Percentiles rank a stretch among this genome's conserved stretches.
Evolutionary conservation across 2,329 filamentous ascomycete species (phyloP).

Genomic region (Dothidotthia symphoricarpi): DNA sequence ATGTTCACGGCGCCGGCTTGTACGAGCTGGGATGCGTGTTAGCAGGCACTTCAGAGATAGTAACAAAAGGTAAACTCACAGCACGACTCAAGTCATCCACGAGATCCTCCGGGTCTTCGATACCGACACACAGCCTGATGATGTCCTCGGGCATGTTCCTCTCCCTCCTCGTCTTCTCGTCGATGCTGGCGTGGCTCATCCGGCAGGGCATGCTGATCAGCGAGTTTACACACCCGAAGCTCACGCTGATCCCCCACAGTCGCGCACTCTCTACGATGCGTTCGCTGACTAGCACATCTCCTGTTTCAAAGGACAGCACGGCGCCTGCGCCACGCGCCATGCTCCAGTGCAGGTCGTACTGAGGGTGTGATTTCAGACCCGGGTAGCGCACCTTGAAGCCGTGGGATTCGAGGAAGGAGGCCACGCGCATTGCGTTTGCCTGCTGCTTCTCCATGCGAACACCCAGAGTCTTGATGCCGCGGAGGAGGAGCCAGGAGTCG

Average conservation of each 20-base stretch:
- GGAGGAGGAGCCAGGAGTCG: slow-evolving; percentile 92
- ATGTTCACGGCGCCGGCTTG: slow-evolving; percentile 91
- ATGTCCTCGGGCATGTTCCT: slow-evolving; percentile 90
- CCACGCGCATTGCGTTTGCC: slow-evolving; percentile 83
- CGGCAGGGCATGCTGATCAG: slow-evolving; percentile 99
- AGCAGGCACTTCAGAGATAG: neutral
- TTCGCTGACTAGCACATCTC: slow-evolving; percentile 77
- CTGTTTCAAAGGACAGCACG: slow-evolving; percentile 94
- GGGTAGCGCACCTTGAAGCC: slow-evolving; percentile 96
- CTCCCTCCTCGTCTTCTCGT: slow-evolving; percentile 76
- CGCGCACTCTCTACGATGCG: slow-evolving; percentile 90
- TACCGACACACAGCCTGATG: slow-evolving; percentile 91
- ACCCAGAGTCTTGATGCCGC: slow-evolving; percentile 92
- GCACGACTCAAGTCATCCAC: slow-evolving; percentile 90
- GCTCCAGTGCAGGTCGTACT: slow-evolving; percentile 93
- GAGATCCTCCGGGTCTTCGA: slow-evolving; percentile 87
- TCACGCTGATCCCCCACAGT: slow-evolving; percentile 93
- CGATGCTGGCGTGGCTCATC: slow-evolving; percentile 99
- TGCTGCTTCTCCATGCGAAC: slow-evolving; percentile 99
- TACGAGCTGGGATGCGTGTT: slow-evolving; percentile 58
- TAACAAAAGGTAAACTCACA: slow-evolving; percentile 56
- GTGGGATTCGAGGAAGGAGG: slow-evolving; percentile 83
- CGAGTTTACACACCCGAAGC: slow-evolving; percentile 97
- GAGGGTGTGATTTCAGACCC: slow-evolving; percentile 88
- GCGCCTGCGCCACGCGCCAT: slow-evolving; percentile 93